Evolutionary conservation across 441 rosid genomes (phyloP).

Genomic region (Aquilaria agallochum): DNA sequence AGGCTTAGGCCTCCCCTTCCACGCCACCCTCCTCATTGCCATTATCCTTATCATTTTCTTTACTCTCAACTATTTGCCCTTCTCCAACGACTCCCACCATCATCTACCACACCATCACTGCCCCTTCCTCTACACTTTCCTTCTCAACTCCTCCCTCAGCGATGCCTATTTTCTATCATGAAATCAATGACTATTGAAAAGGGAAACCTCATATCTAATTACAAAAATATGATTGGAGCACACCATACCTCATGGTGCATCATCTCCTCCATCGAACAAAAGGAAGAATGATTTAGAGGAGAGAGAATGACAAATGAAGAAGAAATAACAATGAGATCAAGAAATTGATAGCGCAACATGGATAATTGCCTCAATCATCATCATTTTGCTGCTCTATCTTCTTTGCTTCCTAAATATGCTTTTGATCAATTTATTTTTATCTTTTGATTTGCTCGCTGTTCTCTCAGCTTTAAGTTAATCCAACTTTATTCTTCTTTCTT

Average conservation of each 20-base stretch:
- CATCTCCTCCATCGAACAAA: too few species aligned
- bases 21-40: too few species aligned
- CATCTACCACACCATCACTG: too few species aligned
- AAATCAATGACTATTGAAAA: too few species aligned
- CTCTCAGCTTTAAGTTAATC: not conserved
- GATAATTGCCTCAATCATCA: conserved; percentile 9
- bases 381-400: conserved; percentile 6
- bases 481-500: not conserved
- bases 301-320: not conserved
- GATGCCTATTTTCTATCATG: too few species aligned
- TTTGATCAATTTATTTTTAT: not conserved
- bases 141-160: too few species aligned
- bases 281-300: not conserved
- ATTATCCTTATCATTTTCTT: not conserved
- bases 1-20: too few species aligned
- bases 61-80: conserved; percentile 1
- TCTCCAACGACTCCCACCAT: not conserved
- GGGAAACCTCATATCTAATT: too few species aligned
- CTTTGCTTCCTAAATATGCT: not conserved
- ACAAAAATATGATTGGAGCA: too few species aligned
- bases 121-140: too few species aligned
- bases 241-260: too few species aligned
- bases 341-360: conserved; percentile 5
- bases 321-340: conserved; percentile 6
- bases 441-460: not conserved